Conservation (phyloP, 1,139 yeast genomes). For the Wickerhamiella infanticola region DNA sequence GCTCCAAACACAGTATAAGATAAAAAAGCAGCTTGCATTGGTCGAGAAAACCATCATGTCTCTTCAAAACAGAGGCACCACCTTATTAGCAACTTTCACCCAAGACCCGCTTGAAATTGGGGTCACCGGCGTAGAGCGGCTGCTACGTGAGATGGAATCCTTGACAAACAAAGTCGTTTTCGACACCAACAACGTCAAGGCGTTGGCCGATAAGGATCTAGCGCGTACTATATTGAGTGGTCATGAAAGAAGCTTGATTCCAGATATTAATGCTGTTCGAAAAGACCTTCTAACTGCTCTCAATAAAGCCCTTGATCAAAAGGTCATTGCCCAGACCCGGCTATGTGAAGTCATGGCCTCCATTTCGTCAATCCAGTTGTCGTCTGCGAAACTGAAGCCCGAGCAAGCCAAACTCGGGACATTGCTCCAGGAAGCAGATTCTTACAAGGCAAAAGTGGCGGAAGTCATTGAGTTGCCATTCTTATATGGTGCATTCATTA, state of each 20-base stretch:
- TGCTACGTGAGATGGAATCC: constrained; percentile 2
- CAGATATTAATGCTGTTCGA: constrained; percentile 14
- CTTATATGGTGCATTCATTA: constrained; percentile 58
- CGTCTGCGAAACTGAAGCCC: constrained; percentile 19
- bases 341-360: constrained; percentile 15
- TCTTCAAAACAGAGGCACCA: neutral
- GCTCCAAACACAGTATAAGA: neutral
- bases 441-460: constrained; percentile 30
- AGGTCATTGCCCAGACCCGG: constrained; percentile 8
- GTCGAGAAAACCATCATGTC: neutral
- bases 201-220: neutral
- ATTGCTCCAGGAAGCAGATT: constrained; percentile 28
- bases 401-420: constrained; percentile 20
- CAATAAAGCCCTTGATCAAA: constrained; percentile 5
- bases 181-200: neutral
- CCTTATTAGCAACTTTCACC: neutral
- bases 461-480: constrained; percentile 62
- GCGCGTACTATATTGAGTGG: neutral
- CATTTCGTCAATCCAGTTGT: constrained; percentile 21
- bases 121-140: neutral
- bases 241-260: constrained; percentile 19
- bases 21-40: neutral
- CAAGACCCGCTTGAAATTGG: neutral
- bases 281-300: constrained; percentile 15
- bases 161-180: neutral